Conservation (phyloP, 2,329 filamentous ascomycete genomes). For the Calonectria leucothoes region DNA sequence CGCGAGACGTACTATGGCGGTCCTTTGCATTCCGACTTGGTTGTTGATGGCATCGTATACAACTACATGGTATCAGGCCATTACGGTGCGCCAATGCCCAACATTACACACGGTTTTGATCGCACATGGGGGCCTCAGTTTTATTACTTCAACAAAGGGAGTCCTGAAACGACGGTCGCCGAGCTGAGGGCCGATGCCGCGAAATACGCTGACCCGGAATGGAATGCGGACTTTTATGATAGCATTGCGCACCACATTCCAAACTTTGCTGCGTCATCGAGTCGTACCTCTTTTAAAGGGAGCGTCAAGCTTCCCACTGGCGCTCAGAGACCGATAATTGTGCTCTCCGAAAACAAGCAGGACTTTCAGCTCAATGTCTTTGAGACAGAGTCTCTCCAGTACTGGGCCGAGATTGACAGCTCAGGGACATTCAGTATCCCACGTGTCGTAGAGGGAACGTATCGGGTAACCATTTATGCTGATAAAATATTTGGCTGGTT, state of each 20-base stretch:
- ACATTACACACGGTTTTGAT: constrained; percentile 73
- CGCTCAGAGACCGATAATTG: constrained; percentile 64
- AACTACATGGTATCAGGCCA: constrained; percentile 73
- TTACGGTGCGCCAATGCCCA: constrained; percentile 68
- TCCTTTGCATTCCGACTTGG: constrained; percentile 71
- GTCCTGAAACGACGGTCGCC: constrained; percentile 55
- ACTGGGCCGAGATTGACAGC: constrained; percentile 67
- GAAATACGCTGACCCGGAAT: constrained; percentile 61
- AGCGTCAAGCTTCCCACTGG: constrained; percentile 63
- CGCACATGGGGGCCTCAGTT: constrained; percentile 74
- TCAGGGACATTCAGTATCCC: constrained; percentile 62
- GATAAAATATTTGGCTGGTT: constrained; percentile 71
- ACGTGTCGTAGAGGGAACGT: constrained; percentile 67
- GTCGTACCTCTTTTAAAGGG: constrained; percentile 62
- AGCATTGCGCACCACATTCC: constrained; percentile 69
- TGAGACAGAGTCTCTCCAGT: constrained; percentile 68
- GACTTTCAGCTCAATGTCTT: constrained; percentile 57
- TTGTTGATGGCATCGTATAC: constrained; percentile 74
- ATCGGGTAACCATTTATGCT: constrained; percentile 72
- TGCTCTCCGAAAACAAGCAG: constrained; percentile 55
- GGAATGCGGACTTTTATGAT: constrained; percentile 73
- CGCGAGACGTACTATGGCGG: constrained; percentile 73
- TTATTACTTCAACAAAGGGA: constrained; percentile 71
- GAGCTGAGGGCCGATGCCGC: constrained; percentile 65
- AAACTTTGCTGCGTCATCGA: constrained; percentile 66